Evolutionary conservation across 345 rosid genomes (phyloP).

Genomic region (Citrus medica): DNA sequence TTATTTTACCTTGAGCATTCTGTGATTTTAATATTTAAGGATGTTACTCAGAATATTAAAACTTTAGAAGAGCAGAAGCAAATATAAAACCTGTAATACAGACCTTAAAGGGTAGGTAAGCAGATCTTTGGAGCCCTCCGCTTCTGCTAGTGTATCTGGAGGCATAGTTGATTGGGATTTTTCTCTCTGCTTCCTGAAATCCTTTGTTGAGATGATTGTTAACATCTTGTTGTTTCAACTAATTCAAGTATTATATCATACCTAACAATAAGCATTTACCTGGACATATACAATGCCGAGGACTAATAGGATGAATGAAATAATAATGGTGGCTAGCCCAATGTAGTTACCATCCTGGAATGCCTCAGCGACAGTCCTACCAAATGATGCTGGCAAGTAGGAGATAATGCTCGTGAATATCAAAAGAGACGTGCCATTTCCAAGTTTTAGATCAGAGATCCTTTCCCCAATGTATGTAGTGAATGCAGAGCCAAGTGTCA

Average conservation of each 20-base stretch:
- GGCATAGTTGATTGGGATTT: constrained; percentile 94
- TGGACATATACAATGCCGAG: constrained; percentile 95
- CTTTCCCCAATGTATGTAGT: constrained; percentile 88
- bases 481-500: constrained; percentile 86
- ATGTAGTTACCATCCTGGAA: constrained; percentile 85
- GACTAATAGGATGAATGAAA: constrained; percentile 77
- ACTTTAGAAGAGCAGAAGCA: not conserved
- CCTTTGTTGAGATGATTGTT: constrained; percentile 27
- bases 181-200: constrained; percentile 99
- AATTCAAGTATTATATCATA: constrained; percentile 4
- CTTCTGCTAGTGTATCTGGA: constrained; percentile 82
- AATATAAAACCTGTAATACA: constrained; percentile 14
- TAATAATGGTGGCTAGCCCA: constrained; percentile 68
- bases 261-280: constrained; percentile 42
- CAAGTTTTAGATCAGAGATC: constrained; percentile 90
- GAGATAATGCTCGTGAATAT: constrained; percentile 97
- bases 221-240: constrained; percentile 19
- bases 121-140: constrained; percentile 85
- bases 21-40: not conserved
- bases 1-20: not conserved
- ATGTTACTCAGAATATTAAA: not conserved
- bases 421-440: constrained; percentile 91
- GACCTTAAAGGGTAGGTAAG: constrained; percentile 95
- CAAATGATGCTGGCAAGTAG: constrained; percentile 95
- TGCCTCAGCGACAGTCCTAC: constrained; percentile 77